Evolutionary conservation across 345 rosid genomes (phyloP), one percentile per base, ranked within the genome.

Genomic region (Acer yangbiense): DNA sequence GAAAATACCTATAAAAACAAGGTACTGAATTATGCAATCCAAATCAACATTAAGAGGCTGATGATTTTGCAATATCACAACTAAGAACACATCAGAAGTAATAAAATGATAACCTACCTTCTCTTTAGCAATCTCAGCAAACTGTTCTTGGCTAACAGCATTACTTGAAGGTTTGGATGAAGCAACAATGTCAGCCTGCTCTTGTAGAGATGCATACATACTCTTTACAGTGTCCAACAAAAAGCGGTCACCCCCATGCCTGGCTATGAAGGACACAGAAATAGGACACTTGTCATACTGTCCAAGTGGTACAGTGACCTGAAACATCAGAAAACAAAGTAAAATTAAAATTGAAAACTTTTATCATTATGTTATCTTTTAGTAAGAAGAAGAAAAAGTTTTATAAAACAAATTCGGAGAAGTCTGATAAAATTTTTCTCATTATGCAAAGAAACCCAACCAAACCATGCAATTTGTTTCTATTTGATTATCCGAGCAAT

Each of bases 101-200:
- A 73, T 43, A 71, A 32, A 68, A 80, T 73, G 62, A 44, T 6
- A 44, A 71, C 29, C 27, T 39, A 94, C 99, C 97, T 91, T 96
- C 79, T 94, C 99, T 89, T 96, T 96, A 54, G 97, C 94, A 76
- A 83, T 86, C 81, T 94, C 98, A 64, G 99, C 99, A 35, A 79
- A 83, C 62, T 82, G 83, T 77, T 87, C 93, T 83, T 9, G 87
- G 76, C 78, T 87, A 76, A 86, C 80, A 69, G 83, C 72, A 58
- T 78, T 86, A 48, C 43, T 75, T 9, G 87, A 52, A 32, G 63
- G 58, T 87, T 90, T 96, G 64, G 90, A 82, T 74, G 89, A 86
- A 21, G 82, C 81, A 77, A 82, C 68, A 69, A 87, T 44, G 58
- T 83, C 88, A 66, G 84, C 93, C 43, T 89, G 85, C 81, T 94